Percentiles rank a stretch among this genome's conserved stretches.
These are phyloP conservation scores for Penicillium silybi DNA, from an alignment of 495 filamentous ascomycete genomes.

Conservation along the genomic window DNA sequence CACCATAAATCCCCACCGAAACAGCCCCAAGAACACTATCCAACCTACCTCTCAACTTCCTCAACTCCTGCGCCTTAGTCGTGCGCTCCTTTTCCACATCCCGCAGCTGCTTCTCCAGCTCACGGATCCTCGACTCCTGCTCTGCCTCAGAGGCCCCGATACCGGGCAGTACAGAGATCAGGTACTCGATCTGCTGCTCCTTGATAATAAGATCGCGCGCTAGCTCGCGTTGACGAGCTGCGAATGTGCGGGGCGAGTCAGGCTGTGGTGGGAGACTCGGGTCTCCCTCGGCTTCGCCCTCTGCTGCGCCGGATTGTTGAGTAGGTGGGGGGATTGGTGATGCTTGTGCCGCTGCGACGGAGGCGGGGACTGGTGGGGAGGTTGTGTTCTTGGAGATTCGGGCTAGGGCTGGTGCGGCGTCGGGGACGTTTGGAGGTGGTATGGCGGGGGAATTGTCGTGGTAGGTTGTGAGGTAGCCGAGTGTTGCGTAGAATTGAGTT, in stretches of 20 bases:
- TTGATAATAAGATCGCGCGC: conserved; percentile 84
- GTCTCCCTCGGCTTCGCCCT: conserved; percentile 17
- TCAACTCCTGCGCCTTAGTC: conserved; percentile 67
- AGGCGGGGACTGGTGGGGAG: conserved; percentile 40
- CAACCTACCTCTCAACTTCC: conserved; percentile 59
- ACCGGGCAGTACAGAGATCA: conserved; percentile 82
- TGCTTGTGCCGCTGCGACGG: conserved; percentile 25
- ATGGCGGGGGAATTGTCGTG: conserved; percentile 70
- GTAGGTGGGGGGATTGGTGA: conserved; percentile 27
- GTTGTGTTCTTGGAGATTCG: conserved; percentile 41
- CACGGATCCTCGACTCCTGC: conserved; percentile 70
- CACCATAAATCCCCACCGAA: conserved; percentile 36
- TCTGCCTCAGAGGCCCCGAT: conserved; percentile 79
- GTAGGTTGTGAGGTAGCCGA: conserved; percentile 78
- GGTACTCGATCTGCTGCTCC: conserved; percentile 88
- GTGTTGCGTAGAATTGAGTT: conserved; percentile 81
- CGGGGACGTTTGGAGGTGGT: conserved; percentile 53
- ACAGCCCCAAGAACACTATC: conserved; percentile 55
- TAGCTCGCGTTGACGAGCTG: conserved; percentile 69
- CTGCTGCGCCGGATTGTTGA: conserved; percentile 17
- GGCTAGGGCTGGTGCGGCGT: conserved; percentile 44
- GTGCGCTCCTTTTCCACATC: conserved; percentile 68
- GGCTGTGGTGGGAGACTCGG: conserved; percentile 41
- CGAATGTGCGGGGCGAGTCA: conserved; percentile 63
- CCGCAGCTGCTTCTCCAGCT: conserved; percentile 71